A percentile compares a stretch with the other conserved stretches of the same genome.
Conservation (phyloP, 306 rosid species). For the Carpinus viminea region DNA sequence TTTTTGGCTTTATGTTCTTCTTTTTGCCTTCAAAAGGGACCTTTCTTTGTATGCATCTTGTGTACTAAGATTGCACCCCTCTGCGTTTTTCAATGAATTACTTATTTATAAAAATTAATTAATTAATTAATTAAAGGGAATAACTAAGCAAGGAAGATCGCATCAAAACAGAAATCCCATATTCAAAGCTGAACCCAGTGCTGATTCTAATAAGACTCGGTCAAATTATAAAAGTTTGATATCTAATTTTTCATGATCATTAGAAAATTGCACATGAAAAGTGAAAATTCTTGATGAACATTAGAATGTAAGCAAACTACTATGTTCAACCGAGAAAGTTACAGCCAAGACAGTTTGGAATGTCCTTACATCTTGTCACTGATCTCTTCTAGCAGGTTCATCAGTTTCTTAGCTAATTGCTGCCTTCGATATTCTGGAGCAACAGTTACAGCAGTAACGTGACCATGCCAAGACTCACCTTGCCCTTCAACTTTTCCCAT, state of each 20-base stretch:
- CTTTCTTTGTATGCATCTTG: too few species aligned
- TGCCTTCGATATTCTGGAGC: conserved; percentile 93
- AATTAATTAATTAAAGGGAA: not conserved
- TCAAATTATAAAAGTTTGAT: not conserved
- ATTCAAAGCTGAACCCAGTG: not conserved
- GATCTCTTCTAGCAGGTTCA: conserved; percentile 89
- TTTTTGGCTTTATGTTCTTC: too few species aligned
- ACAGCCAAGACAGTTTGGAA: not conserved
- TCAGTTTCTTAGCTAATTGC: conserved; percentile 93
- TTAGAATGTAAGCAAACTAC: not conserved
- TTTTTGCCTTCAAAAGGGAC: too few species aligned
- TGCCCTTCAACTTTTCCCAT: conserved; percentile 99
- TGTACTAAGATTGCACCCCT: too few species aligned
- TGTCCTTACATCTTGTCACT: conserved; percentile 80
- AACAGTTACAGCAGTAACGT: conserved; percentile 93
- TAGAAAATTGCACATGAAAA: not conserved
- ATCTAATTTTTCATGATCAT: not conserved
- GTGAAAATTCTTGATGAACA: not conserved
- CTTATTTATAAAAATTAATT: too few species aligned
- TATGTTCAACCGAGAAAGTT: not conserved
- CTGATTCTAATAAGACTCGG: not conserved
- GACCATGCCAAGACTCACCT: conserved; percentile 99
- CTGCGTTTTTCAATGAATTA: too few species aligned
- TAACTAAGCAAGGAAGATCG: not conserved
- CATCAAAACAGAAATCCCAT: not conserved